Evolutionary conservation across 225 moss, liverwort and hornwort genomes (phyloP).

Genomic region (Ulota crispa): DNA sequence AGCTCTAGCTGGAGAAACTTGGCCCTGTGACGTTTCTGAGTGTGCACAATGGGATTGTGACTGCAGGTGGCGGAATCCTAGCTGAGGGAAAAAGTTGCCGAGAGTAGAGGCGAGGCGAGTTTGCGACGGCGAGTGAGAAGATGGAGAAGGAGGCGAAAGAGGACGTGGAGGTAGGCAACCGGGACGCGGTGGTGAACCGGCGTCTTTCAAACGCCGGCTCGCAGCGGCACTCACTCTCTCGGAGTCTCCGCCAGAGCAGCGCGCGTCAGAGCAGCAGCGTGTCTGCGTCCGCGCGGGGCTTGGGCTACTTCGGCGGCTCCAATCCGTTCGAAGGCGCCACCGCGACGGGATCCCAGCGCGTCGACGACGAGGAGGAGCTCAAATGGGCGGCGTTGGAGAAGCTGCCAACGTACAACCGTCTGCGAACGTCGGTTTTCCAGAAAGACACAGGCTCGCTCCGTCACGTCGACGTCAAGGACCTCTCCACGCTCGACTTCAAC

Average conservation of each 20-base stretch:
- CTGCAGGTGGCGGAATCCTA: constrained; percentile 11
- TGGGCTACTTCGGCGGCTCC: constrained; percentile 40
- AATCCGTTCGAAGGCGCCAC: constrained; percentile 43
- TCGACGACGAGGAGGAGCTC: constrained; percentile 46
- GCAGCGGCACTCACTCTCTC: constrained; percentile 30
- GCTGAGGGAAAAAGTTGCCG: not conserved
- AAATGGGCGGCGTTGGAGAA: constrained; percentile 62
- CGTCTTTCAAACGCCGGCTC: constrained; percentile 9
- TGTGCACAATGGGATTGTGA: not conserved
- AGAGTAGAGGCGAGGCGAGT: too few relatives aligned
- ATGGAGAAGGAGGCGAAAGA: constrained; percentile 20
- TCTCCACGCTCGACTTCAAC: constrained; percentile 37
- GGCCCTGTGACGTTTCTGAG: not conserved
- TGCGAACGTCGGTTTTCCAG: constrained; percentile 64
- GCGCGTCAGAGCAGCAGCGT: not conserved
- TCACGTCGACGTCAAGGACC: constrained; percentile 41
- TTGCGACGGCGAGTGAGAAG: constrained; percentile 9
- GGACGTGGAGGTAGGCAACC: constrained; percentile 20
- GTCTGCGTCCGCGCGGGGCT: constrained; percentile 8
- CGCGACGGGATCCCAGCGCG: constrained; percentile 15
- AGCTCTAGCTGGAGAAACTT: not conserved
- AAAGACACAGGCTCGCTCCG: constrained; percentile 43
- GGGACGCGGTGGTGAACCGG: not conserved
- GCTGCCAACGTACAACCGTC: constrained; percentile 51
- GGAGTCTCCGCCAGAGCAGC: constrained; percentile 24